Evolutionary conservation across 2,329 filamentous ascomycete genomes (phyloP), one percentile per base, ranked within the genome.

Genomic region (Albifimbria verrucaria): DNA sequence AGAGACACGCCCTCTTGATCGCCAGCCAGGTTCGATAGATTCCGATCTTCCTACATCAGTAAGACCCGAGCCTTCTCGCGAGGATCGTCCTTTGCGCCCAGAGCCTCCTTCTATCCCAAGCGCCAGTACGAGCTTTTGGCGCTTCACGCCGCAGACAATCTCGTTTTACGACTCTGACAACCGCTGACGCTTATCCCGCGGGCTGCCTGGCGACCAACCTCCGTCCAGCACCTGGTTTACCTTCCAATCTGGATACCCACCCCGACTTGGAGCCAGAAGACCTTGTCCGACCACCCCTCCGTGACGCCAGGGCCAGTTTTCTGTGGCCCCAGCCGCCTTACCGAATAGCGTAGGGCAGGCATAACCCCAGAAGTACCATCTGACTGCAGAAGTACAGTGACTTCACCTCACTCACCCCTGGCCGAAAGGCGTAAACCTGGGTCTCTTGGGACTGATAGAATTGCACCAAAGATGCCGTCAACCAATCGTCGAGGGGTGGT

Each of bases 311-410:
- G 32, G 32, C 32, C 32, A 5, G 5, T 39, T n/a, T 39, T 17
- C 32, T 39, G 32, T 56, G 63, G 56, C 61, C 59, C 57, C 59
- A 39, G 32, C 32, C 32, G 64, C 58, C 61, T 60, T 65, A 59
- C 61, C 57, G 62, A 58, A 63, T 59, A 59, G 52, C 59, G 56
- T 59, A 61, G 58, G 58, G 57, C 63, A 67, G 63, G 57, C 60
- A 63, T 59, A 52, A 61, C 57, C 56, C 59, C 61, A 65, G 61
- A 58, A 64, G 60, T 62, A 56, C 63, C 59, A 62, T 68, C 65
- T 68, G 65, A 68, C 65, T 57, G 61, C 66, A 66, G 61, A 61
- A 64, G 65, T 67, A 68, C 59, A 65, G 62, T 62, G 61, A 67
- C 64, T 60, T 63, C 57, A 57, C n/a, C n/a, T n/a, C n/a, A 57